Base-by-base conservation (phyloP, 2,329 filamentous ascomycete species). In the Fusarium sp. region DNA sequence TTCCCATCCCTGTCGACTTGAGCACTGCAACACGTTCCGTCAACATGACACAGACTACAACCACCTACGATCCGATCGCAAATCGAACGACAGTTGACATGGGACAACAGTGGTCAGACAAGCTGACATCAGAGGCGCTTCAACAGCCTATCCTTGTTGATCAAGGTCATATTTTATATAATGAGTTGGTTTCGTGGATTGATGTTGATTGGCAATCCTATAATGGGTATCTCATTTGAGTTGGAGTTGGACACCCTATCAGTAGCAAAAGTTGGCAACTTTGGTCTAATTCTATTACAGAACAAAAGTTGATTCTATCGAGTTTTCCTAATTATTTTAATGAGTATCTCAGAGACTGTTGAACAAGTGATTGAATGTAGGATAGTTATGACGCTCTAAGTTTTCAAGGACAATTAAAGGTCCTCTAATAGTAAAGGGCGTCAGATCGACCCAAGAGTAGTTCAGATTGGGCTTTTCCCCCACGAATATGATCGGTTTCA, bases 111-210 rank as follows among this genome's bases (percentile, higher is more conserved):
- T 75, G 70, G 75, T 57, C 67, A 6, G 69, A 74, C 5, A 77
- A 74, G 48, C 20, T 65, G 30, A 48, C 50, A 8, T 59, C 60
- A 6, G 75, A 75, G 40, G 53, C 61, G 41, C 40, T 72, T 17
- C 73, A 74, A 40, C 76, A 76, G 23, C 73, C 71, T 5, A 75
- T 78, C 60, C 73, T 77, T 45, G 71, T 80, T 26, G 78, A 77
- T 12, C 74, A 80, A 44, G 74, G 76, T 12, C 77, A 78, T 45
- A 73, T 73, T n/a, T 37, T 82, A 30, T 81, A 81, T 45, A 75
- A 80, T 33, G 81, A 82, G 61, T 60, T 83, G 41, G 70, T 80
- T 44, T 78, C 78, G 3, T 82, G 81, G 81, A 80, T 82, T 63
- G 80, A 81, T 35, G 77, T 78, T 45, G 79, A 80, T 37, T 81